Evolutionary conservation across 192 early-diverging fungal genomes (phyloP), one percentile per base, ranked within the genome.

Genomic region (Chytriomyces hyalinus): DNA sequence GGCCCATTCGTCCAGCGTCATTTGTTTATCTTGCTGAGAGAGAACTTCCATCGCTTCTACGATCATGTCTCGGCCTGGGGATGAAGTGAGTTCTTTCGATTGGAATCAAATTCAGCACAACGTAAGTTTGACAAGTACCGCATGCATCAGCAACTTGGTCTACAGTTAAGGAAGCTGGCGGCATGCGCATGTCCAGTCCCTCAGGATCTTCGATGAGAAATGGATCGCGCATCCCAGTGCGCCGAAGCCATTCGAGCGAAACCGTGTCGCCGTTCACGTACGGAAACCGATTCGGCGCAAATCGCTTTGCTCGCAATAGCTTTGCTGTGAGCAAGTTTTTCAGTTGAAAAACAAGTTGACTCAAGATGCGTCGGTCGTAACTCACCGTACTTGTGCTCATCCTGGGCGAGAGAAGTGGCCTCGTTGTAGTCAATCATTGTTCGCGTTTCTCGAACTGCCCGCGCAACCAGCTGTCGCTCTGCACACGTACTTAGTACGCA

Each of bases 1-100:
- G 11, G 94, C 92, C 94, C 94, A 97, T 51, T 87, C 83, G n/a
- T 87, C 87, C 81, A 97, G 78, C 6, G 92, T 92, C 95, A 91
- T 92, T 15, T 83, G 81, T 45, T 87, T 83, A 70, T 94, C 93
- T 13, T 90, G 87, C 80, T 97, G 96, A 0, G 96, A 93, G n/a
- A 94, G 81, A 10, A 97, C 96, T 80, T 97, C 93, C 87, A 96
- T 93, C 7, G 94, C 94, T 51, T 95, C 94, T 2, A 96, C 90
- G n/a, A 84, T 87, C n/a, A 78, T 88, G 49, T 92, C 88, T 13
- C 83, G 75, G 8, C 92, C 91, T 82, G 61, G 67, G 70, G 57
- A 61, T 48, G 67, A 11, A 72, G 15, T 48, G 67, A 44, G 44
- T 15, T 36, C 36, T 36, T 36, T 36, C 36, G 36, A 36, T 36